phyloP scores from a whole-genome alignment of 495 filamentous ascomycete species.

The Penicillium crystallinum region DNA sequence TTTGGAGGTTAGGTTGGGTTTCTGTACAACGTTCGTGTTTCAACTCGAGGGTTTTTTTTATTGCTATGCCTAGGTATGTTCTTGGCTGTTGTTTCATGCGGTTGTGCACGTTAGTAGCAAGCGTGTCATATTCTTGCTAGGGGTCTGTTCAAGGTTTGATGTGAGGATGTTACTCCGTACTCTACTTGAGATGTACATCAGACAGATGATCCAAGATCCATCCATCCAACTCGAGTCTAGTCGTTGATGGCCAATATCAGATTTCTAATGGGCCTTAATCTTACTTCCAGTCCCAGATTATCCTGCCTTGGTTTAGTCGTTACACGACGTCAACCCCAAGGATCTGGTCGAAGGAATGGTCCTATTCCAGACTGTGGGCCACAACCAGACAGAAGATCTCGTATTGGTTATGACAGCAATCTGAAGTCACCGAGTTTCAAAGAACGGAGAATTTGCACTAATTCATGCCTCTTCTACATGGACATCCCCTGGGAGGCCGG shows the following conservation, averaged over 20 bases:
- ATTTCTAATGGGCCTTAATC: neutral
- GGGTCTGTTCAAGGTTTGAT: neutral
- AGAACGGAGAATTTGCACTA: neutral
- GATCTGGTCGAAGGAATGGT: conserved; percentile 1
- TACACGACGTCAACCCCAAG: conserved; percentile 9
- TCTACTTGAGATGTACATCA: neutral
- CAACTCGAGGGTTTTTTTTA: neutral
- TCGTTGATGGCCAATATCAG: neutral
- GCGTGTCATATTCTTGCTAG: no score
- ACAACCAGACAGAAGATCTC: conserved; percentile 1
- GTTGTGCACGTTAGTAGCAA: neutral
- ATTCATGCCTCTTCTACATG: neutral
- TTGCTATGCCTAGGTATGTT: no score
- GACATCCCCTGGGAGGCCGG: neutral
- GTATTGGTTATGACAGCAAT: neutral
- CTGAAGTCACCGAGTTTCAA: no score
- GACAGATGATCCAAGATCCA: neutral
- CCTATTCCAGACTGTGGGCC: neutral
- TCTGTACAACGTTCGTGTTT: conserved; percentile 3
- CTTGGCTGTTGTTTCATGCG: neutral
- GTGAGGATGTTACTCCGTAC: neutral
- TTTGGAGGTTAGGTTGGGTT: neutral
- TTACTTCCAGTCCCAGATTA: neutral
- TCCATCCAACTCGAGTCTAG: neutral
- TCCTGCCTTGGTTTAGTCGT: neutral